phyloP scores from a whole-genome alignment of 352 stramenopile genomes.

The Pythium folliculosum region DNA sequence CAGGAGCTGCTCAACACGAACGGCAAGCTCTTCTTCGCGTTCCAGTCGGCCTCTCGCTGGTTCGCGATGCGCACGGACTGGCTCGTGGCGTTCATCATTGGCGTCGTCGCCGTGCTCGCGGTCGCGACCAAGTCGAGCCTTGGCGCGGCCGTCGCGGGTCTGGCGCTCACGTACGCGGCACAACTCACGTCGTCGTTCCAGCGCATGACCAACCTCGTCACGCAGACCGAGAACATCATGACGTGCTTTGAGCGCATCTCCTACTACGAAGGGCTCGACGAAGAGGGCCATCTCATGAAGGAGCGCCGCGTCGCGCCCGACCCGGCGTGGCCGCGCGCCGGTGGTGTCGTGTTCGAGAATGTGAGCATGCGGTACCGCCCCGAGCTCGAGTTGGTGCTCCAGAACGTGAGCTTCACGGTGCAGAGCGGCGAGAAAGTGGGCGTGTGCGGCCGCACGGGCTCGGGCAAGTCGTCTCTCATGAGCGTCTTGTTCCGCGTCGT shows the following conservation, averaged over 20 bases:
- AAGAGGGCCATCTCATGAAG: conserved; percentile 73
- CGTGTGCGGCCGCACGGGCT: conserved; percentile 59
- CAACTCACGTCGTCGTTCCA: conserved; percentile 88
- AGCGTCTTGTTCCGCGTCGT: conserved; percentile 47
- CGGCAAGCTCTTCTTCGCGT: conserved; percentile 41
- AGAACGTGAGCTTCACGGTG: conserved; percentile 50
- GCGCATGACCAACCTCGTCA: conserved; percentile 88
- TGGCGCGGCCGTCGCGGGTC: conserved; percentile 49
- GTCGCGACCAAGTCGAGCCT: conserved; percentile 19
- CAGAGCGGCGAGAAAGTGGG: conserved; percentile 77
- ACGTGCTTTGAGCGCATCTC: conserved; percentile 82
- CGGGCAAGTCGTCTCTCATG: conserved; percentile 41
- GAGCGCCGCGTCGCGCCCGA: conserved; percentile 34
- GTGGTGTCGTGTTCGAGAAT: conserved; percentile 43
- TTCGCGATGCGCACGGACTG: conserved; percentile 47
- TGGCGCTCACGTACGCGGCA: conserved; percentile 90
- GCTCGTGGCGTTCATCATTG: conserved; percentile 35
- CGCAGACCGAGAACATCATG: conserved; percentile 92
- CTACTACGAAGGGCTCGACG: conserved; percentile 33
- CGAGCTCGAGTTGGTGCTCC: conserved; percentile 46
- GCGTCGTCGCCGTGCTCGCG: conserved; percentile 30
- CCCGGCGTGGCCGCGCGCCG: conserved; percentile 42
- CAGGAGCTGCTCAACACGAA: conserved; percentile 40
- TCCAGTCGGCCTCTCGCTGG: conserved; percentile 33
- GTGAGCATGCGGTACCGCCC: conserved; percentile 47